These are phyloP conservation scores for Russula earlei DNA, from an alignment of 768 basidiomycete species.

Conservation along the genomic window DNA sequence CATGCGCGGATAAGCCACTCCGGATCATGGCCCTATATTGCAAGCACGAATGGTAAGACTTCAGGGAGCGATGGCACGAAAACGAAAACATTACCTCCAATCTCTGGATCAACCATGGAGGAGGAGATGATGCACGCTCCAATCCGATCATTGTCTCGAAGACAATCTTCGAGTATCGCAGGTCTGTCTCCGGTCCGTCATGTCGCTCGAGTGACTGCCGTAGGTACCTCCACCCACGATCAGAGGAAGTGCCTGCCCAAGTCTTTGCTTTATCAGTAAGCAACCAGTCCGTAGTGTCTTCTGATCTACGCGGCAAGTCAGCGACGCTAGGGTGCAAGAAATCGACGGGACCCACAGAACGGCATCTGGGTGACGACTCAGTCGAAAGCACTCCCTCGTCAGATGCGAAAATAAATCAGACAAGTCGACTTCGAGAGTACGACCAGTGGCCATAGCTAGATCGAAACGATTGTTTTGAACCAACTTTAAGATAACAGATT, in stretches of 20 bases:
- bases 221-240: slow-evolving; percentile 84
- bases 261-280: slow-evolving; percentile 69
- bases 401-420: slow-evolving; percentile 73
- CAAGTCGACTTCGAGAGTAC: slow-evolving; percentile 76
- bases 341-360: slow-evolving; percentile 38
- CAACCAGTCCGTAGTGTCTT: slow-evolving; percentile 74
- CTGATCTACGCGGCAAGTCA: slow-evolving; percentile 38
- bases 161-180: slow-evolving; percentile 64
- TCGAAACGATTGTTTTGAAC: slow-evolving; percentile 74
- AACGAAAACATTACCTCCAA: slow-evolving; percentile 45
- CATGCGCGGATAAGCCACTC: slow-evolving; percentile 77
- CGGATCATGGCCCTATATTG: slow-evolving; percentile 53
- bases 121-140: slow-evolving; percentile 52
- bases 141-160: slow-evolving; percentile 67
- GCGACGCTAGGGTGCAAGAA: not conserved
- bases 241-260: slow-evolving; percentile 74
- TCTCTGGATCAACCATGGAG: slow-evolving; percentile 74
- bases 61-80: not conserved
- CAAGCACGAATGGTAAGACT: not conserved
- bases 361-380: slow-evolving; percentile 54
- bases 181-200: slow-evolving; percentile 62
- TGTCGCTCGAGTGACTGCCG: slow-evolving; percentile 70
- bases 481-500: slow-evolving; percentile 66
- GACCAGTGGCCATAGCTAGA: slow-evolving; percentile 67
- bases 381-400: slow-evolving; percentile 66